Conservation (phyloP, 805 yeast species). For the Middelhovenomyces tepae region DNA sequence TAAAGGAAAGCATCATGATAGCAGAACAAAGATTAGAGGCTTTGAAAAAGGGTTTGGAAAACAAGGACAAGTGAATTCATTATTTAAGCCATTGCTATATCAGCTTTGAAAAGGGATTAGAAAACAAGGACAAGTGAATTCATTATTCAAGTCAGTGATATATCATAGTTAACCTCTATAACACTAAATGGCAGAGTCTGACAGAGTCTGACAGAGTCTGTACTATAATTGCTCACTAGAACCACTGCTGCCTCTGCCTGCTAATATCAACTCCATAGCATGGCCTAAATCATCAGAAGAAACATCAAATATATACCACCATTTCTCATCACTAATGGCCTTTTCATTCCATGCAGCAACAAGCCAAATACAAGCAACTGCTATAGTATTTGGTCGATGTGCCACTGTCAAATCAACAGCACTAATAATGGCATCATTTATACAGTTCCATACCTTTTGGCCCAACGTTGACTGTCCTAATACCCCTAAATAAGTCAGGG, state of each 20-base stretch:
- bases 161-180: not conserved
- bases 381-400: conserved; percentile 13
- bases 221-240: not conserved
- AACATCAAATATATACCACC: conserved; percentile 18
- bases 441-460: conserved; percentile 7
- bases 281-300: conserved; percentile 7
- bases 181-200: not conserved
- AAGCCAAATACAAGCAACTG: conserved; percentile 12
- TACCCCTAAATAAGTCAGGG: conserved; percentile 12
- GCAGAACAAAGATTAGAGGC: conserved; percentile 36
- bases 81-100: not conserved
- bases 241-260: no score
- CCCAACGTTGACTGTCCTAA: conserved; percentile 7
- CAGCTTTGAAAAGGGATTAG: conserved; percentile 19
- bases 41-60: conserved; percentile 18
- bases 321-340: conserved; percentile 7
- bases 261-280: not conserved
- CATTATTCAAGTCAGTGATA: not conserved
- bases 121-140: not conserved
- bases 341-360: conserved; percentile 7
- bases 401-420: conserved; percentile 9
- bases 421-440: conserved; percentile 12
- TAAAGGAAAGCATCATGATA: conserved; percentile 38
- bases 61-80: not conserved
- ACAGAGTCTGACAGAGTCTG: not conserved